phyloP scores from a whole-genome alignment of 2,329 filamentous ascomycete species.

The Colletotrichum liaoningense region DNA sequence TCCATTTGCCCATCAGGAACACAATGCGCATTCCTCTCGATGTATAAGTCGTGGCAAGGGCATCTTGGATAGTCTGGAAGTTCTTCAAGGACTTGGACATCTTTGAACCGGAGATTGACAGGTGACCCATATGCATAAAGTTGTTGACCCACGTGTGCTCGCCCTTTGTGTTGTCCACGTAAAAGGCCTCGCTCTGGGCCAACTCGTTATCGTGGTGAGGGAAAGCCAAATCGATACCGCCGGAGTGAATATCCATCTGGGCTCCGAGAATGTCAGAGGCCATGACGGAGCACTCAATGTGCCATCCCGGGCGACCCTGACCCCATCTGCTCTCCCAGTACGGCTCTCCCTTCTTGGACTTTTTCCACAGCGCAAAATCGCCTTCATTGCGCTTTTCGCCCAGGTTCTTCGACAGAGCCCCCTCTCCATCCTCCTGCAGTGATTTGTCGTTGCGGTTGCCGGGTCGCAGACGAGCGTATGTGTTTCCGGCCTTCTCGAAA shows the following conservation, averaged over 20 bases:
- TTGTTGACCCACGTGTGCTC: slow-evolving; percentile 91
- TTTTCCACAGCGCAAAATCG: slow-evolving; percentile 96
- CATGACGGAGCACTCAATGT: slow-evolving; percentile 98
- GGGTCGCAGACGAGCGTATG: slow-evolving; percentile 86
- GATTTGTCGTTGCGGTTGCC: slow-evolving; percentile 87
- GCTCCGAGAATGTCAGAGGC: slow-evolving; percentile 87
- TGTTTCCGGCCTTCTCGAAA: slow-evolving; percentile 86
- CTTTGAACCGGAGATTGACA: slow-evolving; percentile 86
- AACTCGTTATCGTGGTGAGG: slow-evolving; percentile 95
- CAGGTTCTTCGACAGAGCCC: slow-evolving; percentile 74
- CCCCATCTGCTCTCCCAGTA: slow-evolving; percentile 92
- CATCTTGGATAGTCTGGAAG: slow-evolving; percentile 92
- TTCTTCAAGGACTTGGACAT: slow-evolving; percentile 98
- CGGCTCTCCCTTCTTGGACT: slow-evolving; percentile 90
- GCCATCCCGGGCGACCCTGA: slow-evolving; percentile 90
- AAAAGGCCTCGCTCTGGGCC: slow-evolving; percentile 91
- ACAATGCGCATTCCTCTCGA: slow-evolving; percentile 84
- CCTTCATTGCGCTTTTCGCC: slow-evolving; percentile 78
- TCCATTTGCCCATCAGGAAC: slow-evolving; percentile 90
- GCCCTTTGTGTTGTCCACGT: slow-evolving; percentile 62
- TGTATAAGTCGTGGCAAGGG: slow-evolving; percentile 77
- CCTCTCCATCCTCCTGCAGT: slow-evolving; percentile 89
- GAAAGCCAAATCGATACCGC: slow-evolving; percentile 90
- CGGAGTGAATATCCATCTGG: slow-evolving; percentile 92
- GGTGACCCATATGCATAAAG: slow-evolving; percentile 94